Evolutionary conservation across 2,329 filamentous ascomycete species (phyloP).

Genomic region (Niveomyces coronatus): DNA sequence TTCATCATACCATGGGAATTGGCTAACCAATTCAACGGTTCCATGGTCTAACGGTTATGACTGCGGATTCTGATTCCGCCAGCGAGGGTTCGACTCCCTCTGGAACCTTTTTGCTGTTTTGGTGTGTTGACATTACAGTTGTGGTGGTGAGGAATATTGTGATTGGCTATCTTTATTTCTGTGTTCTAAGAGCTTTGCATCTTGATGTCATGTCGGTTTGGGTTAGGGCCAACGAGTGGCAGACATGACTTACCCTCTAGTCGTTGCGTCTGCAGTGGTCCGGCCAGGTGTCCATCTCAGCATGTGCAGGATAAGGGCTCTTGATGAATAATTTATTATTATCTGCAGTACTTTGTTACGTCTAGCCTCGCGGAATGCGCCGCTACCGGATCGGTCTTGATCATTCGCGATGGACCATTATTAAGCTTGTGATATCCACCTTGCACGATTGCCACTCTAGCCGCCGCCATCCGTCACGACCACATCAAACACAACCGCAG

Average conservation of each 20-base stretch:
- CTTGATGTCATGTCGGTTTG: too few species aligned
- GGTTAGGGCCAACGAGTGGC: too few species aligned
- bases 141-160: not conserved
- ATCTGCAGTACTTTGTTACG: too few species aligned
- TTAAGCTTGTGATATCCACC: constrained; percentile 13
- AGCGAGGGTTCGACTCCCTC: constrained; percentile 28
- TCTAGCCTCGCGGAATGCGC: too few species aligned
- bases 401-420: constrained; percentile 10
- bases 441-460: constrained; percentile 6
- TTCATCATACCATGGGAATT: constrained; percentile 16
- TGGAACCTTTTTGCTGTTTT: constrained; percentile 18
- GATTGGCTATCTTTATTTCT: not conserved
- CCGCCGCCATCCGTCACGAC: not conserved
- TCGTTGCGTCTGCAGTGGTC: too few species aligned
- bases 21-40: constrained; percentile 20
- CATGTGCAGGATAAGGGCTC: too few species aligned
- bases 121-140: not conserved
- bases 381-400: not conserved
- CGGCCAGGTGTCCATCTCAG: too few species aligned
- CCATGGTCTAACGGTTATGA: constrained; percentile 28
- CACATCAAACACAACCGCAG: not conserved
- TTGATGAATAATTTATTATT: too few species aligned
- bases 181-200: too few species aligned
- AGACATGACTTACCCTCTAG: too few species aligned
- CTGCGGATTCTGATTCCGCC: constrained; percentile 28